These are phyloP conservation scores for Coemansia furcata DNA, from an alignment of 192 early-diverging fungal species.

Conservation along the genomic window DNA sequence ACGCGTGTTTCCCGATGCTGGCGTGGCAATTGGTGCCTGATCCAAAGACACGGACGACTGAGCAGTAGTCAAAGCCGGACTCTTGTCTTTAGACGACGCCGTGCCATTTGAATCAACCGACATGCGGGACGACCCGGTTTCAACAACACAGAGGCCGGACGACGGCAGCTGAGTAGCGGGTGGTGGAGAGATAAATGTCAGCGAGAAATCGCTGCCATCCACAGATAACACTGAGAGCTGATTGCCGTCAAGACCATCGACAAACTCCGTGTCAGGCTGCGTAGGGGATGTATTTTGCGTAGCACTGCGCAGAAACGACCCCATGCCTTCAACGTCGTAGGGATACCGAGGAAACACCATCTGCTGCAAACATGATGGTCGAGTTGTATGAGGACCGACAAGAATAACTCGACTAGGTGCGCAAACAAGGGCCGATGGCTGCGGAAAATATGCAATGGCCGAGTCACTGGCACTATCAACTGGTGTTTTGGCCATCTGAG, in stretches of 20 bases:
- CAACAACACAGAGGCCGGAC: neutral
- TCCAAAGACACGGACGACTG: neutral
- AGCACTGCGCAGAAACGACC: conserved; percentile 2
- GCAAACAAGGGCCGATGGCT: conserved; percentile 27
- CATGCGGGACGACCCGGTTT: neutral
- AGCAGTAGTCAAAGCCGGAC: neutral
- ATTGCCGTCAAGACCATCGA: neutral
- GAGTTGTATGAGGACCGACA: neutral
- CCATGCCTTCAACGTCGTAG: conserved; percentile 28
- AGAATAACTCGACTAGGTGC: conserved; percentile 28
- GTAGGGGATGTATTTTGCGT: conserved; percentile 26
- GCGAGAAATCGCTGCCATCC: conserved; percentile 43
- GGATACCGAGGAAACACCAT: conserved; percentile 13
- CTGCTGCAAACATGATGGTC: neutral
- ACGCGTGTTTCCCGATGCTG: neutral
- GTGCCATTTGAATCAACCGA: neutral
- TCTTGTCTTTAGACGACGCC: neutral
- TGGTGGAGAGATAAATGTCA: conserved; percentile 23
- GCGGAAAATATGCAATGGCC: conserved; percentile 9
- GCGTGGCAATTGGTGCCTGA: neutral
- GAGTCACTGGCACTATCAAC: neutral
- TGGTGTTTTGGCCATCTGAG: neutral
- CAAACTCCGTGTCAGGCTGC: conserved; percentile 8
- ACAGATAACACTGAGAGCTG: neutral
- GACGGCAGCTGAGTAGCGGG: neutral